Evolutionary conservation across 805 yeast genomes (phyloP).

Genomic region (Debaryomyces castellii): DNA sequence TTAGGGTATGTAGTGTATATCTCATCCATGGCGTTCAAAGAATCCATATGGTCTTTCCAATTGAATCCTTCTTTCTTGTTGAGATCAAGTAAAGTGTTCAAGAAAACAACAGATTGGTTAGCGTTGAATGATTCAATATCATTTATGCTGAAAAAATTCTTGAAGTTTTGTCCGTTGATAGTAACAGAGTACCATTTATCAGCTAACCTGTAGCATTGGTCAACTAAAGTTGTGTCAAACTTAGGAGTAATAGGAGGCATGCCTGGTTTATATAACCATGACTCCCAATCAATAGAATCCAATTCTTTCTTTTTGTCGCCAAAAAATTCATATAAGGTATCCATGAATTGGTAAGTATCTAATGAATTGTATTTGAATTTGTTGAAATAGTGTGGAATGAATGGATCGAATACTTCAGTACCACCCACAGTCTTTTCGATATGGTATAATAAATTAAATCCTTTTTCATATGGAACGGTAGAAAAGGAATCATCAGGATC

Average conservation of each 20-base stretch:
- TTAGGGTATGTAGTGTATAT: conserved; percentile 40
- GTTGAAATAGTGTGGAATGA: conserved; percentile 73
- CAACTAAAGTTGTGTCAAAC: conserved; percentile 78
- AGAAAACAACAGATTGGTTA: conserved; percentile 75
- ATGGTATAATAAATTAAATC: conserved; percentile 73
- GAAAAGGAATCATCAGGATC: conserved; percentile 92
- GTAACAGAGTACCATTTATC: conserved; percentile 58
- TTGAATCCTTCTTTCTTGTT: conserved; percentile 39
- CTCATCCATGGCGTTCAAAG: conserved; percentile 32
- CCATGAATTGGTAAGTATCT: conserved; percentile 80
- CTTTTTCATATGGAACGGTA: conserved; percentile 89
- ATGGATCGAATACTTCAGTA: conserved; percentile 65
- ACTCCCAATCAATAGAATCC: conserved; percentile 78
- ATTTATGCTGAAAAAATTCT: conserved; percentile 33
- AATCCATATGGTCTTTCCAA: conserved; percentile 36
- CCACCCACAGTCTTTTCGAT: conserved; percentile 74
- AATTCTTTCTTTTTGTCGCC: conserved; percentile 47
- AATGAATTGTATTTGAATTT: conserved; percentile 69
- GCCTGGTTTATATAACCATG: conserved; percentile 81
- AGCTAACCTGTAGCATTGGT: conserved; percentile 66
- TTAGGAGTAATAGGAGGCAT: conserved; percentile 80
- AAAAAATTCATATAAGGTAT: conserved; percentile 68
- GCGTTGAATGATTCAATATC: conserved; percentile 65
- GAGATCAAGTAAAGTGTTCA: conserved; percentile 61
- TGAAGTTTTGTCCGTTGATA: conserved; percentile 9